Percentiles rank a stretch among this genome's conserved stretches.
Evolutionary conservation across 768 basidiomycete genomes (phyloP).

Genomic region (Termitomyces sp.): DNA sequence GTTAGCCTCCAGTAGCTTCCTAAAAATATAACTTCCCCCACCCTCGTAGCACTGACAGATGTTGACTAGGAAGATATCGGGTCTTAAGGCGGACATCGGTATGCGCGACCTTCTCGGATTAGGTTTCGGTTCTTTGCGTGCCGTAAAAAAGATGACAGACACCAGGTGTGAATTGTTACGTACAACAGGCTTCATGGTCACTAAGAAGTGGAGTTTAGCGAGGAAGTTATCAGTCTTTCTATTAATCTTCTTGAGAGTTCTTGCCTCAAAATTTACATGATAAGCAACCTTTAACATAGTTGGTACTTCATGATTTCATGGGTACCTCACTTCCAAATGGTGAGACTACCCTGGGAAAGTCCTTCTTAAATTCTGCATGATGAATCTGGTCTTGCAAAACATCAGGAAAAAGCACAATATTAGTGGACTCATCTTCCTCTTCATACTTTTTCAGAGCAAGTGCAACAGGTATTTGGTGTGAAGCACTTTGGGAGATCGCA

Average conservation of each 20-base stretch:
- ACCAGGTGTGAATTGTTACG: not conserved
- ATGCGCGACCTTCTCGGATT: not conserved
- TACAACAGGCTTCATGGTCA: not conserved
- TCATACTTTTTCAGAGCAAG: too few relatives aligned
- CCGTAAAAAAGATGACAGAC: not conserved
- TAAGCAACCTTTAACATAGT: not conserved
- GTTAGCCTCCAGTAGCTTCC: not conserved
- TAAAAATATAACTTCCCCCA: not conserved
- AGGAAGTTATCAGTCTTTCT: not conserved
- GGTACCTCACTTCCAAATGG: too few relatives aligned
- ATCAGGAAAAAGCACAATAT: too few relatives aligned
- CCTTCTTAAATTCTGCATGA: too few relatives aligned
- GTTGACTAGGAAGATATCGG: not conserved
- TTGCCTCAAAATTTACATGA: not conserved
- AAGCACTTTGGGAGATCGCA: too few relatives aligned
- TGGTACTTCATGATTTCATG: too few relatives aligned
- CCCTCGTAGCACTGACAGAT: not conserved
- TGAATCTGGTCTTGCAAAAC: too few relatives aligned
- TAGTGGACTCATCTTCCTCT: too few relatives aligned
- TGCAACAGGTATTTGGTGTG: too few relatives aligned
- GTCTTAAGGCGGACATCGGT: constrained; percentile 1
- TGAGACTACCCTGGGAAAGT: too few relatives aligned
- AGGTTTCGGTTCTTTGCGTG: not conserved
- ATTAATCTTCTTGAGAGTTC: not conserved
- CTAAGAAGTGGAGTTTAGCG: not conserved